phyloP scores from a whole-genome alignment of 306 rosid genomes.

The Fragaria ananassa region DNA sequence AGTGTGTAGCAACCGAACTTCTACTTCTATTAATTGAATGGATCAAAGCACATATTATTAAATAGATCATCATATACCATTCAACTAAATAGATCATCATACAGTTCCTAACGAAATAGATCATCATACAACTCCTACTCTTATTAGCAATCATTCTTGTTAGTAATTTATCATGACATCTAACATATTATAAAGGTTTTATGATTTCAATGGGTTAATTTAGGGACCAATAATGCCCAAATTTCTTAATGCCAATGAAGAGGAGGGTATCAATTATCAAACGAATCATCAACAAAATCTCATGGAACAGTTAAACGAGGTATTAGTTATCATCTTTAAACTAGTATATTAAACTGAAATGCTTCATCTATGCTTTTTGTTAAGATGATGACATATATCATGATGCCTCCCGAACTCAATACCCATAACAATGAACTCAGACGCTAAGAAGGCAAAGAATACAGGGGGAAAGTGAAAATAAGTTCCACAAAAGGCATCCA shows the following conservation, averaged over 20 bases:
- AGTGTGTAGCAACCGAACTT: too few species aligned
- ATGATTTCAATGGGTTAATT: not conserved
- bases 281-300: slow-evolving; percentile 35
- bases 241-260: slow-evolving; percentile 3
- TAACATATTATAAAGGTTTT: not conserved
- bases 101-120: too few species aligned
- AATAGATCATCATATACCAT: too few species aligned
- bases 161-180: not conserved
- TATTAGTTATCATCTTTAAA: not conserved
- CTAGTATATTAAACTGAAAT: not conserved
- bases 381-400: not conserved
- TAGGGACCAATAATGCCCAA: not conserved
- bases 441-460: too few species aligned
- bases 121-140: too few species aligned
- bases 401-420: too few species aligned
- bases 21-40: too few species aligned
- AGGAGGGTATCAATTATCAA: slow-evolving; percentile 8
- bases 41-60: too few species aligned
- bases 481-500: too few species aligned
- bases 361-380: not conserved
- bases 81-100: too few species aligned
- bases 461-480: too few species aligned
- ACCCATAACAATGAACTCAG: too few species aligned
- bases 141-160: not conserved
- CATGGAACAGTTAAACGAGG: slow-evolving; percentile 37